Evolutionary conservation across 1,284 basidiomycete species (phyloP).

Genomic region (Fomitopsis palustris): DNA sequence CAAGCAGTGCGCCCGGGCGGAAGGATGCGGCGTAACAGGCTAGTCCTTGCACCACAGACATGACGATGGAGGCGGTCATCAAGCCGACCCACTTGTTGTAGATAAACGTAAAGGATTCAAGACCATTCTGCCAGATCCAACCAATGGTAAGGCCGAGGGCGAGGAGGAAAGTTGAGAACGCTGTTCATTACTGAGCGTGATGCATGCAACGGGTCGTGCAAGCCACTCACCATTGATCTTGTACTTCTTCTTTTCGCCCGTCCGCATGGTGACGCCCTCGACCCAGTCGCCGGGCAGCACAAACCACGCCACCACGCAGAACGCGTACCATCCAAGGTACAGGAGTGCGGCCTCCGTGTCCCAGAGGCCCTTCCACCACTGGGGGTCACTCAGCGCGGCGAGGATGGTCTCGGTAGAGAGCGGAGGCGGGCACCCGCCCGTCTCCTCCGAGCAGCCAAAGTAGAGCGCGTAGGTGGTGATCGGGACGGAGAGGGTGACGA

Average conservation of each 20-base stretch:
- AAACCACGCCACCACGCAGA: constrained; percentile 80
- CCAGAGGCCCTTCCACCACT: constrained; percentile 75
- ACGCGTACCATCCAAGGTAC: constrained; percentile 91
- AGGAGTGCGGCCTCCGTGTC: constrained; percentile 74
- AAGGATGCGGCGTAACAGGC: constrained; percentile 79
- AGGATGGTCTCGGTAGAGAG: constrained; percentile 42
- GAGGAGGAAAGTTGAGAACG: constrained; percentile 84
- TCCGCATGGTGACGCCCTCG: constrained; percentile 76
- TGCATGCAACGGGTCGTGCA: too few relatives aligned
- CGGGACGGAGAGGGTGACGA: constrained; percentile 75
- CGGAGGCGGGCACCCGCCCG: constrained; percentile 72
- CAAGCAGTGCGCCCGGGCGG: constrained; percentile 66
- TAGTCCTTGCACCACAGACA: constrained; percentile 74
- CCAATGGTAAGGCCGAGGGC: constrained; percentile 70
- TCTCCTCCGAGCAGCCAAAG: constrained; percentile 80
- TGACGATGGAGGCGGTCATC: constrained; percentile 78
- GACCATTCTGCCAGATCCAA: constrained; percentile 71
- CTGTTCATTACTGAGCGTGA: constrained; percentile 36
- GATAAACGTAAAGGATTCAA: constrained; percentile 81
- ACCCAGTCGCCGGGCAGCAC: constrained; percentile 87
- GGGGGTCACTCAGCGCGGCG: constrained; percentile 42
- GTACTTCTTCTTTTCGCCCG: constrained; percentile 79
- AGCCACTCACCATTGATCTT: constrained; percentile 85
- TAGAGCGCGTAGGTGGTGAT: constrained; percentile 76
- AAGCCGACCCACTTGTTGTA: constrained; percentile 94